Percentiles rank a stretch among this genome's conserved stretches.
phyloP scores from a whole-genome alignment of 306 rosid genomes.

The Cyamopsis tetragonoloba region DNA sequence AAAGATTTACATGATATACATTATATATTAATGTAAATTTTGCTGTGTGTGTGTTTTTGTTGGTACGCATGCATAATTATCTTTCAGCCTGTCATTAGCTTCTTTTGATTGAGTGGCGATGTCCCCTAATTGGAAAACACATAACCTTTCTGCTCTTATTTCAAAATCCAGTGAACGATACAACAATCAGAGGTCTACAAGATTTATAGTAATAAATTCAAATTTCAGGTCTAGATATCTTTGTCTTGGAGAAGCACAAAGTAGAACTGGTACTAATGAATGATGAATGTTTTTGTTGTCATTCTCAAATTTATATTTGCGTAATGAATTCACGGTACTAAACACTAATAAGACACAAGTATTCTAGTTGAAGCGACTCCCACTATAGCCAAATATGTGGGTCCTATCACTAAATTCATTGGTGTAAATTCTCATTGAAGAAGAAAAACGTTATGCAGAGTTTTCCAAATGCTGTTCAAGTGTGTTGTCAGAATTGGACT shows the following conservation, averaged over 20 bases:
- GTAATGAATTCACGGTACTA: background rate
- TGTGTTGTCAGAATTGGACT: background rate
- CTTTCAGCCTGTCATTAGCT: too few species aligned
- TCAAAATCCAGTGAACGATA: background rate
- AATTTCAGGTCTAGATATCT: background rate
- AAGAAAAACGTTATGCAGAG: background rate
- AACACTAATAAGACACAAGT: background rate
- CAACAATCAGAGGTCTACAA: background rate
- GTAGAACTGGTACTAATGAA: background rate
- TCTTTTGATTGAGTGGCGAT: background rate
- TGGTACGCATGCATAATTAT: too few species aligned
- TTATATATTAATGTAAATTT: background rate
- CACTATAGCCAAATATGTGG: background rate
- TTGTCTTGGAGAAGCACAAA: background rate
- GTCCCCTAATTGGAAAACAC: slow-evolving; percentile 7
- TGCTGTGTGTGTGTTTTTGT: too few species aligned
- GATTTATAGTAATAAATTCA: background rate
- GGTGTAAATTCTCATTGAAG: background rate
- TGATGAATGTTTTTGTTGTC: background rate
- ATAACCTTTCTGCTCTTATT: background rate
- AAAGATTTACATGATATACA: background rate
- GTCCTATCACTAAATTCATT: background rate
- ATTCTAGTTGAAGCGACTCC: background rate
- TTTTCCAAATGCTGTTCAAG: background rate
- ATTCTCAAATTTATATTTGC: background rate